These are phyloP conservation scores for Nitzschia sp. DNA, from an alignment of 108 stramenopile species.

Conservation along the genomic window DNA sequence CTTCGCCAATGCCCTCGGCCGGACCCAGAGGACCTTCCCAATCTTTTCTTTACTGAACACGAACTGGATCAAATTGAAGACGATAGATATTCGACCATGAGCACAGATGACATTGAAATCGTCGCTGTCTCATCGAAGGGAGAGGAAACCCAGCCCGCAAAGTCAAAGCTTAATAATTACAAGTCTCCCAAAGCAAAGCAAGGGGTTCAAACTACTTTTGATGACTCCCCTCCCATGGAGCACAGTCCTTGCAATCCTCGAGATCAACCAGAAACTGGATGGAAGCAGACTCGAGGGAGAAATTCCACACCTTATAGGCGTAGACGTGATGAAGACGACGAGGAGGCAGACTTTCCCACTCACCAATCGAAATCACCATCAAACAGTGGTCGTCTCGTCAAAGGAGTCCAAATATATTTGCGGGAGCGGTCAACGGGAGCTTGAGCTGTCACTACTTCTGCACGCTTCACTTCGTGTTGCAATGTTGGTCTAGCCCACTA, in stretches of 20 bases:
- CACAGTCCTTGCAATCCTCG: not conserved
- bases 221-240: not conserved
- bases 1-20: slow-evolving; percentile 63
- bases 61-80: slow-evolving; percentile 81
- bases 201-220: not conserved
- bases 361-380: slow-evolving; percentile 1
- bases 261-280: slow-evolving; percentile 13
- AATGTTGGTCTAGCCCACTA: no score
- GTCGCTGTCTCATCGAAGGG: slow-evolving; percentile 53
- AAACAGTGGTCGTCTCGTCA: slow-evolving; percentile 35
- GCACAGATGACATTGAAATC: slow-evolving; percentile 80
- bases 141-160: not conserved
- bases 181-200: not conserved
- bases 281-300: slow-evolving; percentile 22
- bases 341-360: slow-evolving; percentile 6
- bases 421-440: slow-evolving; percentile 49
- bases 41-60: slow-evolving; percentile 75
- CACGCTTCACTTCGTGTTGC: no score
- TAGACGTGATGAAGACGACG: slow-evolving; percentile 15
- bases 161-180: not conserved
- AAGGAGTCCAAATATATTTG: slow-evolving; percentile 61
- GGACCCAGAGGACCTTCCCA: slow-evolving; percentile 56
- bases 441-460: no score
- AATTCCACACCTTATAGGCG: slow-evolving; percentile 27
- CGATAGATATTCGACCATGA: slow-evolving; percentile 66